Base-by-base conservation (phyloP, 129 eudicot species). In the Artemisia argyi region DNA sequence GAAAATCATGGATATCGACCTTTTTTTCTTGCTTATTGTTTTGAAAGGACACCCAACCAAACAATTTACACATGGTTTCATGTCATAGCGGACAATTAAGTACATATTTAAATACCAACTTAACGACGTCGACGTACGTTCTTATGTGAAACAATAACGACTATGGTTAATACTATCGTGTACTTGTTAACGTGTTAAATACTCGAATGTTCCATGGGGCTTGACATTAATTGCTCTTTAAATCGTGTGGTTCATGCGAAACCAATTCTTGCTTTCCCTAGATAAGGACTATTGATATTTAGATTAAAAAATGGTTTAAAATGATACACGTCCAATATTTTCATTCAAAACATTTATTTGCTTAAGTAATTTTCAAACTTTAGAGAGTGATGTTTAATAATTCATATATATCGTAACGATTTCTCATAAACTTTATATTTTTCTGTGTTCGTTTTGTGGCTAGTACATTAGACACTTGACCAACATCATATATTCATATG, bases 401-500 rank as follows among this genome's bases (percentile, higher is more conserved):
- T 32, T 39, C 55, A 58, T 56, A 26, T 70, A 7, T 39, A 56
- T 59, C 54, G 17, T 22, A 72, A 59, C 28, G 28, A 14, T 42
- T 42, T 58, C 39, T 57, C 47, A 71, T 39, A 11, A 58, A 24
- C 44, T 71, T 52, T 9, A 15, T n/a, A 28, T 49, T n/a, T 47
- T 60, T 12, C 22, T 9, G 6, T 39, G 8, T 10, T 62, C 8
- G 22, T 15, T 42, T 35, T 70, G 64, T 70, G 51, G 66, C 42
- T 77, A 46, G 53, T 72, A 66, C n/a, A 70, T 52, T 11, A 11
- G 76, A 70, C 72, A 61, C 32, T 61, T 22, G 66, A 67, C 61
- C 73, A 58, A 51, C 49, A 13, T 10, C 59, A 46, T 65, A 35
- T 10, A n/a, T 19, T 10, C 59, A 46, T 65, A 35, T 10, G 20